Evolutionary conservation across 306 rosid genomes (phyloP).

Genomic region (Cucumis sativus): Cucumber_9930_V3 NC_026657.2:2936501-2937000

Average conservation of each 20-base stretch:
- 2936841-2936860: slow-evolving; percentile 25
- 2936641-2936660: too few species aligned
- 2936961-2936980: neutral
- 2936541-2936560: neutral
- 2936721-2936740: slow-evolving; percentile 40
- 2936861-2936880: slow-evolving; percentile 36
- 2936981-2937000: neutral
- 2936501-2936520: too few species aligned
- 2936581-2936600: neutral
- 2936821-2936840: slow-evolving; percentile 28
- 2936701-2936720: neutral
- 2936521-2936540: neutral
- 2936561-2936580: neutral
- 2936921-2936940: neutral
- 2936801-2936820: slow-evolving; percentile 31
- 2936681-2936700: too few species aligned
- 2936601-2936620: neutral
- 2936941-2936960: neutral
- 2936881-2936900: slow-evolving; percentile 42
- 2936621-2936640: too few species aligned
- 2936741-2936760: slow-evolving; percentile 30
- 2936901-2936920: slow-evolving; percentile 17
- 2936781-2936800: slow-evolving; percentile 23
- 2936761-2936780: slow-evolving; percentile 43
- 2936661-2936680: too few species aligned